Conservation (phyloP, 2,329 filamentous ascomycete species). For the Volutella citrinella region DNA sequence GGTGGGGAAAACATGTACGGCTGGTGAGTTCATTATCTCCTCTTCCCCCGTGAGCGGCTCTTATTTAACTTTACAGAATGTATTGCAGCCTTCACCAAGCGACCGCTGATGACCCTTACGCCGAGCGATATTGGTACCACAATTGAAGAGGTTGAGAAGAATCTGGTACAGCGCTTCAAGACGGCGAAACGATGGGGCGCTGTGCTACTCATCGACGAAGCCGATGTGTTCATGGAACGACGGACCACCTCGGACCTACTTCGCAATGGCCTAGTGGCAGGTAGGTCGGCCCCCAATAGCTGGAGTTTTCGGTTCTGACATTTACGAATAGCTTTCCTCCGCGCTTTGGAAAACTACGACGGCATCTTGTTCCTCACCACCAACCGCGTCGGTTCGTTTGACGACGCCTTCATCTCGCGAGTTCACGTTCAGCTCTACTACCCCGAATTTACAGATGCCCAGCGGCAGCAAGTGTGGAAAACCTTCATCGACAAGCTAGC, state of each 20-base stretch:
- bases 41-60: background rate
- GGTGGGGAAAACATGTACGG: conserved; percentile 28
- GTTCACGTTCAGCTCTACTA: conserved; percentile 29
- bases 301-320: too few species aligned
- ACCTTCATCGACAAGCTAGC: conserved; percentile 28
- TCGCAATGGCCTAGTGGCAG: conserved; percentile 11
- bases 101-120: conserved; percentile 30
- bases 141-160: conserved; percentile 12
- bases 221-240: conserved; percentile 19
- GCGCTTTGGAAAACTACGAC: conserved; percentile 27
- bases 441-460: conserved; percentile 22
- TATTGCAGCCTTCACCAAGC: conserved; percentile 29
- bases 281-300: background rate
- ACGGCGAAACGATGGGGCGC: conserved; percentile 20
- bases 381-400: conserved; percentile 27
- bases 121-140: conserved; percentile 20
- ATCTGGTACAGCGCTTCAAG: conserved; percentile 17
- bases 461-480: conserved; percentile 25
- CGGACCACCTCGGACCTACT: conserved; percentile 2
- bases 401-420: conserved; percentile 30
- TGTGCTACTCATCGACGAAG: conserved; percentile 26
- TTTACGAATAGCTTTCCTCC: conserved; percentile 25
- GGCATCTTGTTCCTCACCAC: conserved; percentile 31
- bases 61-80: conserved; percentile 23
- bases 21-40: conserved; percentile 15